These are phyloP conservation scores for Xerophyta viscosa DNA, from an alignment of 106 monocot genomes.

Conservation along the genomic window DNA sequence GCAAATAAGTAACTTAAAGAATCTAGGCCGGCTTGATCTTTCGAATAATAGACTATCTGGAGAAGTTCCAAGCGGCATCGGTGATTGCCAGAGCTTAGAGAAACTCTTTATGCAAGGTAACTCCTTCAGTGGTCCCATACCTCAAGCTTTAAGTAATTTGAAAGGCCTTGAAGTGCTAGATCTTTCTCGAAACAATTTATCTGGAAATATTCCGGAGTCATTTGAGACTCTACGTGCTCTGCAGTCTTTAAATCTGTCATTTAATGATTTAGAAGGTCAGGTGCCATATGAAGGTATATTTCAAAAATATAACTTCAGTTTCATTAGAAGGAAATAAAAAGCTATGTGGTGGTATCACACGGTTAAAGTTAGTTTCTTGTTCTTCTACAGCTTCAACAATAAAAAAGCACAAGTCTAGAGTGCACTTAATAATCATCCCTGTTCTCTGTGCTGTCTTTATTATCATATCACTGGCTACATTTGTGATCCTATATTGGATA, in stretches of 20 bases:
- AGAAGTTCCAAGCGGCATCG: constrained; percentile 15
- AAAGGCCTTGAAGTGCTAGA: constrained; percentile 11
- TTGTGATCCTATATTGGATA: neutral
- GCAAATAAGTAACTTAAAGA: constrained; percentile 9
- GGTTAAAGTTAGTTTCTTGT: neutral
- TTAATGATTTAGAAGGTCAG: constrained; percentile 5
- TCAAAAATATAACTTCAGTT: constrained; percentile 1
- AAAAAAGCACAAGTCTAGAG: neutral
- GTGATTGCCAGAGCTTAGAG: constrained; percentile 11
- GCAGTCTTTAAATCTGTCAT: constrained; percentile 1
- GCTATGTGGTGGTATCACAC: neutral
- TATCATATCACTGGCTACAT: neutral
- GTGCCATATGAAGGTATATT: neutral
- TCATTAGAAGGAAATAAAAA: constrained; percentile 1
- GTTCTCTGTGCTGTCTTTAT: neutral
- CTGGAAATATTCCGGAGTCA: constrained; percentile 14
- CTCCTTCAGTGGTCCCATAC: constrained; percentile 9
- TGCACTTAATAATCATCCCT: neutral
- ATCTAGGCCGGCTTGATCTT: constrained; percentile 2
- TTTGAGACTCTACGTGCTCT: neutral
- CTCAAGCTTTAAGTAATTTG: constrained; percentile 10
- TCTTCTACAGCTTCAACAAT: neutral
- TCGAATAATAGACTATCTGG: constrained; percentile 18
- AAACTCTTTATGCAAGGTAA: constrained; percentile 12
- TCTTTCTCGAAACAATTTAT: constrained; percentile 27